phyloP scores from a whole-genome alignment of 2,329 filamentous ascomycete species.

The Aquanectria penicillioides region DNA sequence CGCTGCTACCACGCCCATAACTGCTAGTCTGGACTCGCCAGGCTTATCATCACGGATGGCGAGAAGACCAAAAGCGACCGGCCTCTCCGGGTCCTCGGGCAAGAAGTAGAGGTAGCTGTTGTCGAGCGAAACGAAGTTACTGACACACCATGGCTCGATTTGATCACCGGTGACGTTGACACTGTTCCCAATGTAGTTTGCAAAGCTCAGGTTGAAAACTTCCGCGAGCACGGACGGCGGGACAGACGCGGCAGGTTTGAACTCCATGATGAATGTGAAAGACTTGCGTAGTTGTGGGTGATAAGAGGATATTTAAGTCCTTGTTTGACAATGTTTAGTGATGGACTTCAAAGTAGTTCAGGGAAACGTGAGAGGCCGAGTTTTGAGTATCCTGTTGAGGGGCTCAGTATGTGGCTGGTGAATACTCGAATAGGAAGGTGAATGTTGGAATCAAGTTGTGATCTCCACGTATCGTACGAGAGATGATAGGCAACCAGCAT shows the following conservation, averaged over 20 bases:
- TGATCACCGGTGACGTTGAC: constrained; percentile 15
- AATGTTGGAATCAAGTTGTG: no score
- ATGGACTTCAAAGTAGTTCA: no score
- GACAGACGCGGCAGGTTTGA: constrained; percentile 3
- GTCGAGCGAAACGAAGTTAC: neutral
- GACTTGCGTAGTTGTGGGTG: no score
- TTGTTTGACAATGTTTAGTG: no score
- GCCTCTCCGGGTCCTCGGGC: neutral
- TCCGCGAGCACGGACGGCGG: constrained; percentile 14
- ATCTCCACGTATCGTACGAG: no score
- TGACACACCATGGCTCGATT: neutral
- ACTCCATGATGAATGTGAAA: constrained; percentile 15
- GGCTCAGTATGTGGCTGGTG: no score
- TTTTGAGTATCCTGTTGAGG: no score
- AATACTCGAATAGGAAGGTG: no score
- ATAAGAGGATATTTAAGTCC: no score
- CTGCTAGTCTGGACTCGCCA: constrained; percentile 24
- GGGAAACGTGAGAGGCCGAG: no score
- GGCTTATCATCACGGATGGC: constrained; percentile 31
- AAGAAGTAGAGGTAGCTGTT: neutral
- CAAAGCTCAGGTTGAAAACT: constrained; percentile 28
- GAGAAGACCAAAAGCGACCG: constrained; percentile 28
- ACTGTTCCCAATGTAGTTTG: constrained; percentile 24
- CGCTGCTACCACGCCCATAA: constrained; percentile 31
- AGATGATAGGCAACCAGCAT: no score